Conservation (phyloP, 2,329 filamentous ascomycete genomes). For the Talaromyces sp. region DNA sequence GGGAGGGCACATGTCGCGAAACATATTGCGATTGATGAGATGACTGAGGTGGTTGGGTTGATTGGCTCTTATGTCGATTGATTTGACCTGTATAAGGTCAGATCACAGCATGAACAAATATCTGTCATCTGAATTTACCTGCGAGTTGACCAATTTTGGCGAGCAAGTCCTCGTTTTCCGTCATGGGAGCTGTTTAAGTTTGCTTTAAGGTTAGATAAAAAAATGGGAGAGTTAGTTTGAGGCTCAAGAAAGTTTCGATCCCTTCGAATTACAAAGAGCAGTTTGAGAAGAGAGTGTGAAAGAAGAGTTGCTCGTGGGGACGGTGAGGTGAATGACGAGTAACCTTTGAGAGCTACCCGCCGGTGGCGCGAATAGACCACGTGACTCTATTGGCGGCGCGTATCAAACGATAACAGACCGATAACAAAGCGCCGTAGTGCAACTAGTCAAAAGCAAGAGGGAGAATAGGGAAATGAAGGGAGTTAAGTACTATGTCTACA, state of each 20-base stretch:
- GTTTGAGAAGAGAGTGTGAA: slow-evolving; percentile 1
- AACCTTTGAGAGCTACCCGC: slow-evolving; percentile 3
- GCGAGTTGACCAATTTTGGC: slow-evolving; percentile 60
- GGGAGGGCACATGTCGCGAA: slow-evolving; percentile 33
- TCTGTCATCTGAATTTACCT: slow-evolving; percentile 55
- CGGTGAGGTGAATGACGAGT: slow-evolving; percentile 3
- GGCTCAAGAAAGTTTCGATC: neutral
- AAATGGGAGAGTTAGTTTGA: neutral
- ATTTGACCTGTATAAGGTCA: slow-evolving; percentile 65
- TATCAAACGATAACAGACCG: neutral
- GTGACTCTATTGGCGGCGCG: slow-evolving; percentile 1
- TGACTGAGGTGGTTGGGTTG: slow-evolving; percentile 23
- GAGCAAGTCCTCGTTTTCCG: slow-evolving; percentile 59
- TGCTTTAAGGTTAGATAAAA: slow-evolving; percentile 12
- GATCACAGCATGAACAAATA: slow-evolving; percentile 4
- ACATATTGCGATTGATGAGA: slow-evolving; percentile 30
- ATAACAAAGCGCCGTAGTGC: neutral
- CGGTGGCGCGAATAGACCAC: slow-evolving; percentile 10
- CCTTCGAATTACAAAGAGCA: neutral
- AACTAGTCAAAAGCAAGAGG: neutral
- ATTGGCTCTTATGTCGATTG: slow-evolving; percentile 73
- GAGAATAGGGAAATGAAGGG: too few species aligned
- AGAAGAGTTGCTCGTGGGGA: neutral
- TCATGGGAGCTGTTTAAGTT: slow-evolving; percentile 42
- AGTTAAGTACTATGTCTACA: too few species aligned